phyloP scores from a whole-genome alignment of 2,329 filamentous ascomycete genomes.

The Myotisia sp. region DNA sequence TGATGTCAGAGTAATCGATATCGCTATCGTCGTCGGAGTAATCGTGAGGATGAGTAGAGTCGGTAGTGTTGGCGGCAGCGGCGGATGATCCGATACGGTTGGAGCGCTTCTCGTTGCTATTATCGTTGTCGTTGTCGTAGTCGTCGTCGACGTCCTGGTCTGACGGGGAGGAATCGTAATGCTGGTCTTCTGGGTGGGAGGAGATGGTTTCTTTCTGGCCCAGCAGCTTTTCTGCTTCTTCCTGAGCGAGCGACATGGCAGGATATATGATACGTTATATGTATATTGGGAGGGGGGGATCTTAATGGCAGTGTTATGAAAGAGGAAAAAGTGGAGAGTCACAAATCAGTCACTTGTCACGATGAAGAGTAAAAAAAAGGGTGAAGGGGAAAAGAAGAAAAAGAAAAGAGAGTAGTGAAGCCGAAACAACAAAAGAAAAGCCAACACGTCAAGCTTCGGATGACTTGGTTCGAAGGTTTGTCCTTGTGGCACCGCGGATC shows the following conservation, averaged over 20 bases:
- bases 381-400: too few species aligned
- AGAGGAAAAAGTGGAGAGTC: too few species aligned
- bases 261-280: slow-evolving; percentile 1
- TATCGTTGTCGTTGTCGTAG: slow-evolving; percentile 10
- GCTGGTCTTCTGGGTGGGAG: slow-evolving; percentile 32
- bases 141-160: slow-evolving; percentile 21
- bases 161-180: slow-evolving; percentile 9
- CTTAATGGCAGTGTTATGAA: too few species aligned
- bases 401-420: too few species aligned
- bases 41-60: too few species aligned
- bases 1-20: slow-evolving; percentile 14
- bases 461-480: too few species aligned
- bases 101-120: slow-evolving; percentile 1
- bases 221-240: slow-evolving; percentile 34
- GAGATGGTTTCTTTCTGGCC: slow-evolving; percentile 23
- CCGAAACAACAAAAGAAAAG: too few species aligned
- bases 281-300: not conserved
- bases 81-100: slow-evolving; percentile 5
- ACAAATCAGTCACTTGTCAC: too few species aligned
- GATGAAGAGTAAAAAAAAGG: too few species aligned
- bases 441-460: too few species aligned
- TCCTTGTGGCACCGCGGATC: too few species aligned
- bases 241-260: slow-evolving; percentile 24
- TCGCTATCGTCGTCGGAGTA: slow-evolving; percentile 18
- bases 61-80: slow-evolving; percentile 2